A percentile compares a stretch with the other conserved stretches of the same genome.
These are phyloP conservation scores for Gynochthodes officinalis DNA, from an alignment of 257 asterid species.

Conservation along the genomic window DNA sequence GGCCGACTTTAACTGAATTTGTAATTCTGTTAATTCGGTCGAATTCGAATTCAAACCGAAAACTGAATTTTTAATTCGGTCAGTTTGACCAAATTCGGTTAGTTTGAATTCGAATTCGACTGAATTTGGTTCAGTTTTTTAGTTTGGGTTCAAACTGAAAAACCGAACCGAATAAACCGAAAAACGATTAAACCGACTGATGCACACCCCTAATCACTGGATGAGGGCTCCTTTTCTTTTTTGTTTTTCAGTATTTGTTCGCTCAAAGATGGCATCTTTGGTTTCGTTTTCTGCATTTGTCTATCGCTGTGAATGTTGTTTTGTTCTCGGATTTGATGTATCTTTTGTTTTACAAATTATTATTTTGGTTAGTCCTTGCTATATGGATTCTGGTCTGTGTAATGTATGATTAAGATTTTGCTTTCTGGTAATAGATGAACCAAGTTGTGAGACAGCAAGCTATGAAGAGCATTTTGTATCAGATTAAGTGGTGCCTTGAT, in stretches of 20 bases:
- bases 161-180: too few species aligned
- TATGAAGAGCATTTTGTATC: neutral
- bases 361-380: neutral
- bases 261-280: neutral
- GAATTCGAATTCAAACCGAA: too few species aligned
- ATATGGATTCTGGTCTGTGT: neutral
- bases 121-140: too few species aligned
- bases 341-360: neutral
- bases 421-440: neutral
- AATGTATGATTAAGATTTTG: neutral
- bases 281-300: neutral
- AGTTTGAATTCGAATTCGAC: too few species aligned
- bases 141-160: too few species aligned
- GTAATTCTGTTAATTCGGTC: too few species aligned
- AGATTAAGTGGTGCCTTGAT: neutral
- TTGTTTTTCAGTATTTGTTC: neutral
- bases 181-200: too few species aligned
- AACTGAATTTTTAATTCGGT: too few species aligned
- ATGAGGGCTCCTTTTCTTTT: neutral
- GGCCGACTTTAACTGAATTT: too few species aligned
- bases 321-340: neutral
- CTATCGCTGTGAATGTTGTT: too few species aligned
- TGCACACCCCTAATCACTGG: too few species aligned
- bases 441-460: neutral
- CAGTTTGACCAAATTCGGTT: too few species aligned